phyloP scores from a whole-genome alignment of 1,139 yeast genomes.

The Suhomyces coccinellae region DNA sequence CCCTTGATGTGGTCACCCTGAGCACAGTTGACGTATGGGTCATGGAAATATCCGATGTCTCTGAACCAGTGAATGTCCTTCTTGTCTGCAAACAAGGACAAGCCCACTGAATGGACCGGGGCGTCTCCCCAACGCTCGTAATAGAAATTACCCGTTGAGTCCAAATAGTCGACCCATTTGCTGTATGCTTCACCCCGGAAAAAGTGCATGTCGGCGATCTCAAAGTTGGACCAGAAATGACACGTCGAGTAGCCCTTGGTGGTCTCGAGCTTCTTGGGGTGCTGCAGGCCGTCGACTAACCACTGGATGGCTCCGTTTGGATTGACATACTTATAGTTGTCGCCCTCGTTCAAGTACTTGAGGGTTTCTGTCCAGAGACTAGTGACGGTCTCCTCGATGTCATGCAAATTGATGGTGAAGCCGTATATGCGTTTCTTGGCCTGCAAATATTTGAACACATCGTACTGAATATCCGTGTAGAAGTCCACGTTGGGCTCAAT shows the following conservation, averaged over 20 bases:
- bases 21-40: slow-evolving; percentile 78
- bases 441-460: slow-evolving; percentile 73
- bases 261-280: slow-evolving; percentile 51
- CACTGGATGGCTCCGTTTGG: slow-evolving; percentile 64
- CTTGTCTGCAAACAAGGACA: slow-evolving; percentile 72
- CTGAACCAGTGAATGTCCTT: slow-evolving; percentile 80
- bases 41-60: slow-evolving; percentile 78
- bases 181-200: slow-evolving; percentile 66
- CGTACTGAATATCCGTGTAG: slow-evolving; percentile 69
- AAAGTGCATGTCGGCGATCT: slow-evolving; percentile 79
- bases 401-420: slow-evolving; percentile 66
- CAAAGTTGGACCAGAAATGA: slow-evolving; percentile 89
- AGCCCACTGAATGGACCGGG: slow-evolving; percentile 78
- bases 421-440: slow-evolving; percentile 67
- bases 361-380: slow-evolving; percentile 72
- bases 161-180: slow-evolving; percentile 64
- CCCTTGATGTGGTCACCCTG: slow-evolving; percentile 30
- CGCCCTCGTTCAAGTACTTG: slow-evolving; percentile 54
- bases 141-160: slow-evolving; percentile 73
- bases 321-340: slow-evolving; percentile 61
- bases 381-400: slow-evolving; percentile 60
- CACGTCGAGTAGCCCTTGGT: slow-evolving; percentile 80
- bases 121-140: slow-evolving; percentile 95
- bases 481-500: slow-evolving; percentile 75
- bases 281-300: slow-evolving; percentile 65